Evolutionary conservation across 345 rosid species (phyloP).

Genomic region (Acer saccharum): DNA sequence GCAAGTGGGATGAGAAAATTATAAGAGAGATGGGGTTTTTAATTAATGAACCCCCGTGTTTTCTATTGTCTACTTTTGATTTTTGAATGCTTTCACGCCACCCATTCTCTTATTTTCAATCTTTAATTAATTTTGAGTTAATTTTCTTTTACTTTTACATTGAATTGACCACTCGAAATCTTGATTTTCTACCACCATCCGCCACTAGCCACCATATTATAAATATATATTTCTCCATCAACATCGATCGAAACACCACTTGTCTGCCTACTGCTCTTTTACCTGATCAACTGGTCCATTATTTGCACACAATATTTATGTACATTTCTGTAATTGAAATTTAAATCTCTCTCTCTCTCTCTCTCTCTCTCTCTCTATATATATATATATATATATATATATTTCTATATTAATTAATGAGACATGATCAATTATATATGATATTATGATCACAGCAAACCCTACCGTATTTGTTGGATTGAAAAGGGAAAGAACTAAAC

Average conservation of each 20-base stretch:
- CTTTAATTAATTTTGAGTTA: no score
- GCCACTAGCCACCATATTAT: neutral
- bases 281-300: neutral
- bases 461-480: neutral
- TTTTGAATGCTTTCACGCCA: constrained; percentile 42
- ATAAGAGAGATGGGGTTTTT: constrained; percentile 7
- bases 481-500: neutral
- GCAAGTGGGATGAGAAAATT: constrained; percentile 42
- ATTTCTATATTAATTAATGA: no score
- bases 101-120: neutral
- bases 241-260: neutral
- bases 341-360: no score
- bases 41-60: constrained; percentile 21
- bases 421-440: no score
- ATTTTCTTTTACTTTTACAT: neutral
- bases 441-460: no score
- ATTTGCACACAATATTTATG: no score
- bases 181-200: no score
- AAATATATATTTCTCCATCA: neutral
- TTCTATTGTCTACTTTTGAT: constrained; percentile 24
- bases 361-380: no score
- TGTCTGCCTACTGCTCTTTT: neutral
- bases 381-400: no score
- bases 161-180: constrained; percentile 6
- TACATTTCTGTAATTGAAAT: no score